Conservation (phyloP, 202 grass and related monocot genomes). For the Alloteropsis angusta region DNA sequence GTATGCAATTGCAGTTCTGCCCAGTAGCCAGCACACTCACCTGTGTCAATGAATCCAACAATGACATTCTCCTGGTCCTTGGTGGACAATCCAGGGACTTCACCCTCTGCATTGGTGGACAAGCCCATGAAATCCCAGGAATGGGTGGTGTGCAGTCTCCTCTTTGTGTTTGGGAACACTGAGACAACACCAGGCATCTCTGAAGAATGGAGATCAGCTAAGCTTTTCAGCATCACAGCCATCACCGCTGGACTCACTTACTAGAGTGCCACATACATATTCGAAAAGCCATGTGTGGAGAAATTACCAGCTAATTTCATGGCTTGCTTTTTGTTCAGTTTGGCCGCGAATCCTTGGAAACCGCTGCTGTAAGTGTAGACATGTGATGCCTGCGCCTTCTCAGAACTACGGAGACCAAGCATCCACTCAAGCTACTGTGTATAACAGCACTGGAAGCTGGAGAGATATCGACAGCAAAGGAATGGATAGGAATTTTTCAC, state of each 20-base stretch:
- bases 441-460: not conserved
- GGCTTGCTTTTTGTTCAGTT: constrained; percentile 54
- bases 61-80: constrained; percentile 76
- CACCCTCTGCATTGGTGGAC: constrained; percentile 31
- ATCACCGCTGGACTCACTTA: not conserved
- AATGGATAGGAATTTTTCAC: not conserved
- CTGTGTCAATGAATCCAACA: constrained; percentile 77
- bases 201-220: constrained; percentile 5
- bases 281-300: not conserved
- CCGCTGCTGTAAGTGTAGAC: constrained; percentile 48
- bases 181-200: constrained; percentile 60
- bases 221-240: not conserved
- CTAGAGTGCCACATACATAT: not conserved
- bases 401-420: constrained; percentile 26
- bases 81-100: constrained; percentile 57
- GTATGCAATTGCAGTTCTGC: not conserved
- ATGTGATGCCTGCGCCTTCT: constrained; percentile 52
- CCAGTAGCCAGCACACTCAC: constrained; percentile 8
- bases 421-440: not conserved
- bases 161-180: constrained; percentile 61
- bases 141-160: constrained; percentile 55
- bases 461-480: not conserved
- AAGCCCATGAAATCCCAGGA: constrained; percentile 89
- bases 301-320: constrained; percentile 37
- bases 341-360: constrained; percentile 70